Conservation (phyloP, 1,284 basidiomycete species). For the Trametes polyzona region DNA sequence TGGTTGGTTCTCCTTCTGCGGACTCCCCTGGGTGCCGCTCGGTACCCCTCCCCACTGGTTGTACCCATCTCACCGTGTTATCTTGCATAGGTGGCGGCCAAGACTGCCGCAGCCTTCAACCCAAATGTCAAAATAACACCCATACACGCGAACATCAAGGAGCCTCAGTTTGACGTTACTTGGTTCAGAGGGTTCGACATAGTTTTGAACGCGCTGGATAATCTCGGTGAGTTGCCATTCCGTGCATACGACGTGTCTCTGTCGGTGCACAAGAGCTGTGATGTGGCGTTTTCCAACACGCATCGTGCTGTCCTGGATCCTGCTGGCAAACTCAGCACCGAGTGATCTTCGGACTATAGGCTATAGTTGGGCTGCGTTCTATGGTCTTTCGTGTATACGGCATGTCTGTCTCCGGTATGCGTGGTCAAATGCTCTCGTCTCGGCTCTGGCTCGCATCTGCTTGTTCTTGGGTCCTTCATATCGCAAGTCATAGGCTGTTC, state of each 20-base stretch:
- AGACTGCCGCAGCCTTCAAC: constrained; percentile 90
- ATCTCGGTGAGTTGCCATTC: constrained; percentile 66
- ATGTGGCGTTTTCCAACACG: not conserved
- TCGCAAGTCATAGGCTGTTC: not conserved
- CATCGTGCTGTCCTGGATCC: too few species aligned
- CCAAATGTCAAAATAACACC: constrained; percentile 88
- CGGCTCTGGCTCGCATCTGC: too few species aligned
- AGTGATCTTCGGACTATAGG: too few species aligned
- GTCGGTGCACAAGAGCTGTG: too few species aligned
- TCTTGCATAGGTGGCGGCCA: constrained; percentile 74
- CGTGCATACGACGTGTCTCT: too few species aligned
- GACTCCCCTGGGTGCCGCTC: too few species aligned
- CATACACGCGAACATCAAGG: constrained; percentile 96
- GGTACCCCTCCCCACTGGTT: not conserved
- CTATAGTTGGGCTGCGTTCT: too few species aligned
- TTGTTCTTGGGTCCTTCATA: too few species aligned
- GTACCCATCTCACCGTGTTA: not conserved
- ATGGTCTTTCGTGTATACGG: too few species aligned
- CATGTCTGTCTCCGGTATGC: too few species aligned
- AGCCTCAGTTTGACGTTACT: constrained; percentile 84
- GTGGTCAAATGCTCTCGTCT: too few species aligned
- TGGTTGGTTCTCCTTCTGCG: constrained; percentile 49
- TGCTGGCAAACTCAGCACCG: too few species aligned
- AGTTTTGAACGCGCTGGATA: constrained; percentile 96
- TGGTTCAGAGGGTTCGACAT: constrained; percentile 94